These are phyloP conservation scores for Helminthosporium solani DNA, from an alignment of 2,329 filamentous ascomycete species.

Conservation along the genomic window DNA sequence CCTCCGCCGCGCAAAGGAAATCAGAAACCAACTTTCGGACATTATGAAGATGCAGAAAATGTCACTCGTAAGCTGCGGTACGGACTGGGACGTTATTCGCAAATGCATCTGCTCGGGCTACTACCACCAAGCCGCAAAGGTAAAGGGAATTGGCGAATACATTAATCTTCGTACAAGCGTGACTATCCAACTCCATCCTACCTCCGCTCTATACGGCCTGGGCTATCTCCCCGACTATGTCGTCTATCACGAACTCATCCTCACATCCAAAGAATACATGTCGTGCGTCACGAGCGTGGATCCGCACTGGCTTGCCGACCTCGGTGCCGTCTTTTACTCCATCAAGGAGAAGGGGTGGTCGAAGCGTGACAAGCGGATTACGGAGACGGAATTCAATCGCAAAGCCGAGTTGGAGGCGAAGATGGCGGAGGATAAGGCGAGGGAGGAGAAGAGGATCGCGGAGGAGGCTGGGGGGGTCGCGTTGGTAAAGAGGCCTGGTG, in stretches of 20 bases:
- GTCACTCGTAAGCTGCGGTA: slow-evolving; percentile 82
- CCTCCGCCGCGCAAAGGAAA: slow-evolving; percentile 85
- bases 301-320: slow-evolving; percentile 93
- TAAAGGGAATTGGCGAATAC: slow-evolving; percentile 96
- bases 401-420: slow-evolving; percentile 91
- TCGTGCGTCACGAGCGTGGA: slow-evolving; percentile 95
- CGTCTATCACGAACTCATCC: slow-evolving; percentile 95
- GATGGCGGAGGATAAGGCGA: slow-evolving; percentile 82
- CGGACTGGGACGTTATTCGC: slow-evolving; percentile 93
- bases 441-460: slow-evolving; percentile 57
- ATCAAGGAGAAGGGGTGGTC: slow-evolving; percentile 98
- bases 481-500: slow-evolving; percentile 24
- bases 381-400: slow-evolving; percentile 86
- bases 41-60: slow-evolving; percentile 96
- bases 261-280: slow-evolving; percentile 98
- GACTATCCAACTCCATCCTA: slow-evolving; percentile 91
- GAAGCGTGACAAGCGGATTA: slow-evolving; percentile 78
- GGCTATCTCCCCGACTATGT: slow-evolving; percentile 96
- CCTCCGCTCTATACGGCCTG: slow-evolving; percentile 85
- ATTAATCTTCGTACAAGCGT: slow-evolving; percentile 94
- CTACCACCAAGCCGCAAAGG: slow-evolving; percentile 95
- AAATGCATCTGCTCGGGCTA: slow-evolving; percentile 98
- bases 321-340: slow-evolving; percentile 95
- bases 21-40: slow-evolving; percentile 87
- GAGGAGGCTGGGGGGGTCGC: slow-evolving; percentile 39